phyloP scores from a whole-genome alignment of 2,329 filamentous ascomycete genomes.

The Neonectria neomacrospora region DNA sequence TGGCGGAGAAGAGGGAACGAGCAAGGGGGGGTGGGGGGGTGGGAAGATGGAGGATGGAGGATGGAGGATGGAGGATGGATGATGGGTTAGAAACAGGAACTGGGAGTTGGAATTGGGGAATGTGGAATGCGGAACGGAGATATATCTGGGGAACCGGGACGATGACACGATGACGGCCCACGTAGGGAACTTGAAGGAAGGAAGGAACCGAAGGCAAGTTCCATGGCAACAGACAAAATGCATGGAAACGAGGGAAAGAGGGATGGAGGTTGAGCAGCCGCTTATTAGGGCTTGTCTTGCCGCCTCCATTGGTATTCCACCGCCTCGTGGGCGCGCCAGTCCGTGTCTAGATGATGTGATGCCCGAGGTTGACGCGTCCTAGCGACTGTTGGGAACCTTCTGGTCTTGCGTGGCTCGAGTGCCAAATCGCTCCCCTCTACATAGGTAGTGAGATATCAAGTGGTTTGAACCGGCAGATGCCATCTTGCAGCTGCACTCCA shows the following conservation, averaged over 20 bases:
- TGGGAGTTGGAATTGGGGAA: conserved; percentile 6
- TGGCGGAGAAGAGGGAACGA: neutral
- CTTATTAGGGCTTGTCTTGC: conserved; percentile 41
- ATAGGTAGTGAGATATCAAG: neutral
- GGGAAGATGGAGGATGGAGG: neutral
- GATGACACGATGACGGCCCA: neutral
- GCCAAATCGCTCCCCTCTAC: too few species aligned
- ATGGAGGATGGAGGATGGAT: neutral
- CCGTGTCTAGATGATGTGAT: conserved; percentile 12
- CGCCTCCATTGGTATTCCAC: conserved; percentile 34
- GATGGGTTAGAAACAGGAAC: conserved; percentile 8
- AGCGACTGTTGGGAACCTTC: conserved; percentile 1
- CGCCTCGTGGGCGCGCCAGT: conserved; percentile 26
- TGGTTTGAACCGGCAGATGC: neutral
- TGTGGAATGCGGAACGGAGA: neutral
- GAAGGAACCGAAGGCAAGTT: conserved; percentile 13
- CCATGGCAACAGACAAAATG: neutral
- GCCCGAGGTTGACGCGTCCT: conserved; percentile 12
- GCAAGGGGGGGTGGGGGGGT: neutral
- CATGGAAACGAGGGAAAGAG: conserved; percentile 23
- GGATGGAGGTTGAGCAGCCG: conserved; percentile 39
- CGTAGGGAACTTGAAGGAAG: neutral
- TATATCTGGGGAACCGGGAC: conserved; percentile 4
- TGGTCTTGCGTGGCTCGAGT: conserved; percentile 5
- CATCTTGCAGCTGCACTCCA: neutral